Conservation (phyloP, 2,329 filamentous ascomycete species). For the Cladosporium sp. region DNA sequence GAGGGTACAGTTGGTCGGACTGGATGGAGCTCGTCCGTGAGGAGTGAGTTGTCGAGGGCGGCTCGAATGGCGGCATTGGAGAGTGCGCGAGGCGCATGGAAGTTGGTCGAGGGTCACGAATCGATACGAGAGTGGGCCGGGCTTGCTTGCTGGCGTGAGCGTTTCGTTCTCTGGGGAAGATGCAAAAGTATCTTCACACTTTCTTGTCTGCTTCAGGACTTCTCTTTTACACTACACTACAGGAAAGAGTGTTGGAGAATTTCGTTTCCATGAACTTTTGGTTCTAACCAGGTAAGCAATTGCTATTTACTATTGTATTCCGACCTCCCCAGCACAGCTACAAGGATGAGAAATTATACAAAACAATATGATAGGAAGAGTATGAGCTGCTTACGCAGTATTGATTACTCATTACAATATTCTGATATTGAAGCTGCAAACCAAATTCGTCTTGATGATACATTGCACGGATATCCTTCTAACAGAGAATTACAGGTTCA, state of each 20-base stretch:
- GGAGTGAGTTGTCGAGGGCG: slow-evolving; percentile 15
- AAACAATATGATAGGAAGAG: slow-evolving; percentile 36
- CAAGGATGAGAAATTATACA: slow-evolving; percentile 24
- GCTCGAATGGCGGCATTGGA: slow-evolving; percentile 15
- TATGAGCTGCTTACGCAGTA: slow-evolving; percentile 29
- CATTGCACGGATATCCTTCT: neutral
- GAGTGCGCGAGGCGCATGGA: slow-evolving; percentile 27
- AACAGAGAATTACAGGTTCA: neutral
- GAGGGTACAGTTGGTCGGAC: slow-evolving; percentile 9
- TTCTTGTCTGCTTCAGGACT: neutral
- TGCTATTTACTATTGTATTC: neutral
- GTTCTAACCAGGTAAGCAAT: slow-evolving; percentile 2
- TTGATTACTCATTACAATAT: slow-evolving; percentile 25
- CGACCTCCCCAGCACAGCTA: neutral
- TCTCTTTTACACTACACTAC: neutral
- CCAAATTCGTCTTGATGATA: neutral
- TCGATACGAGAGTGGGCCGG: slow-evolving; percentile 1
- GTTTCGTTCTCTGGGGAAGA: slow-evolving; percentile 1
- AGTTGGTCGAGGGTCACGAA: neutral
- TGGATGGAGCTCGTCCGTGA: slow-evolving; percentile 20
- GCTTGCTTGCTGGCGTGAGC: neutral
- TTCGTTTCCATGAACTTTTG: no score
- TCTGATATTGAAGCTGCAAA: slow-evolving; percentile 2
- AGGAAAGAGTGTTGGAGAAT: no score
- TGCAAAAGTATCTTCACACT: neutral